A percentile compares a stretch with the other conserved stretches of the same genome.
These are phyloP conservation scores for Suillus decipiens DNA, from an alignment of 768 basidiomycete genomes.

Conservation along the genomic window DNA sequence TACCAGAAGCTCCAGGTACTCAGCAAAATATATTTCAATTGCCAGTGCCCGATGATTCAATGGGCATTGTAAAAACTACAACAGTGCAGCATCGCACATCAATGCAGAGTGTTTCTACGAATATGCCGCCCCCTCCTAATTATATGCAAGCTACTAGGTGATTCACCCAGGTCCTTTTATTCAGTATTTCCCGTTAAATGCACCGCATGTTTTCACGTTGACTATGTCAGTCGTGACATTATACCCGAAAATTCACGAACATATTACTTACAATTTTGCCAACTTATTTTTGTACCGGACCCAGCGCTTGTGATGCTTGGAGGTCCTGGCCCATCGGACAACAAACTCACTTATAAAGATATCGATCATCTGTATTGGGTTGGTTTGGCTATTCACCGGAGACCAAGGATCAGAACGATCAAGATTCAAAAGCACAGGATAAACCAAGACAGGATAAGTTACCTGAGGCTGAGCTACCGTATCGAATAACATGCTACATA, in stretches of 20 bases:
- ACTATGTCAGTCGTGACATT: not conserved
- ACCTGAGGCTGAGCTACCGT: not conserved
- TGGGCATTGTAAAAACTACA: not conserved
- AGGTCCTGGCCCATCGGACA: not conserved
- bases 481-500: not conserved
- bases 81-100: slow-evolving; percentile 8
- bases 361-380: not conserved
- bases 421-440: not conserved
- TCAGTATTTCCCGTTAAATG: not conserved
- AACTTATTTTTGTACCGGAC: not conserved
- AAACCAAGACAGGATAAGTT: no score
- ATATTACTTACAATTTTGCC: not conserved
- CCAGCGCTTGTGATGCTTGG: not conserved
- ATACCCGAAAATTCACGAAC: not conserved
- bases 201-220: not conserved
- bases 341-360: not conserved
- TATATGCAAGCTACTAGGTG: slow-evolving; percentile 21
- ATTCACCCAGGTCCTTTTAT: not conserved
- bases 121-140: slow-evolving; percentile 25
- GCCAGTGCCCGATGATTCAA: slow-evolving; percentile 5
- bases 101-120: slow-evolving; percentile 20
- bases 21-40: slow-evolving; percentile 6
- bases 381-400: not conserved
- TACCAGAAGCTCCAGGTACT: slow-evolving; percentile 26
- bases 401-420: not conserved